These are phyloP conservation scores for Skeletonema costatum DNA, from an alignment of 108 stramenopile species.

Conservation along the genomic window DNA sequence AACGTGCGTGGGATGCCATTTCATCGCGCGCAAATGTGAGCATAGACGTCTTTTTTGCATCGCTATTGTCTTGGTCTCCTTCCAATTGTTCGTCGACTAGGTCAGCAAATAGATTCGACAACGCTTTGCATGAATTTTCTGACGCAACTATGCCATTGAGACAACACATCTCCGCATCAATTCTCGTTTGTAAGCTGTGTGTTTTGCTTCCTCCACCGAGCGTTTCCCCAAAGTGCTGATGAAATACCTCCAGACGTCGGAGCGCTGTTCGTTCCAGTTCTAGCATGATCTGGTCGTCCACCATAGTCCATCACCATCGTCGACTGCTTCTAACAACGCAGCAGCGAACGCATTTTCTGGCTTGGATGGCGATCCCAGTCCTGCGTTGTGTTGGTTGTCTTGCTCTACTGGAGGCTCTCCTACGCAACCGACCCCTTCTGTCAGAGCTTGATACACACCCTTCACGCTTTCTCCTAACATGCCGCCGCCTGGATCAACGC, in stretches of 20 bases:
- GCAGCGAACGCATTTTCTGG: slow-evolving; percentile 63
- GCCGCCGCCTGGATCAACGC: slow-evolving; percentile 49
- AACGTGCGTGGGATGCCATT: slow-evolving; percentile 57
- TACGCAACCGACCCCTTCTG: slow-evolving; percentile 56
- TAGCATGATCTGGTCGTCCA: background rate
- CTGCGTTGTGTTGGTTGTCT: background rate
- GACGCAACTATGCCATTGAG: slow-evolving; percentile 82
- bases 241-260: slow-evolving; percentile 65
- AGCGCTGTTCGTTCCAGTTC: slow-evolving; percentile 31
- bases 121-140: slow-evolving; percentile 57
- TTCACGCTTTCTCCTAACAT: slow-evolving; percentile 15
- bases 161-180: slow-evolving; percentile 68
- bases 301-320: slow-evolving; percentile 58
- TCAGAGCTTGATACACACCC: slow-evolving; percentile 70
- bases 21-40: slow-evolving; percentile 70
- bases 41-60: slow-evolving; percentile 52
- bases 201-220: slow-evolving; percentile 25
- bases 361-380: slow-evolving; percentile 15
- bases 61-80: slow-evolving; percentile 16
- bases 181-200: slow-evolving; percentile 49
- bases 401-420: slow-evolving; percentile 6
- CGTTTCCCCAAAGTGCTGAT: slow-evolving; percentile 40
- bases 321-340: slow-evolving; percentile 77
- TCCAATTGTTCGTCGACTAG: slow-evolving; percentile 37
- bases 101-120: slow-evolving; percentile 68